Percentiles rank a stretch among this genome's conserved stretches.
Conservation (phyloP, 768 basidiomycete species). For the Russula sp. region DNA sequence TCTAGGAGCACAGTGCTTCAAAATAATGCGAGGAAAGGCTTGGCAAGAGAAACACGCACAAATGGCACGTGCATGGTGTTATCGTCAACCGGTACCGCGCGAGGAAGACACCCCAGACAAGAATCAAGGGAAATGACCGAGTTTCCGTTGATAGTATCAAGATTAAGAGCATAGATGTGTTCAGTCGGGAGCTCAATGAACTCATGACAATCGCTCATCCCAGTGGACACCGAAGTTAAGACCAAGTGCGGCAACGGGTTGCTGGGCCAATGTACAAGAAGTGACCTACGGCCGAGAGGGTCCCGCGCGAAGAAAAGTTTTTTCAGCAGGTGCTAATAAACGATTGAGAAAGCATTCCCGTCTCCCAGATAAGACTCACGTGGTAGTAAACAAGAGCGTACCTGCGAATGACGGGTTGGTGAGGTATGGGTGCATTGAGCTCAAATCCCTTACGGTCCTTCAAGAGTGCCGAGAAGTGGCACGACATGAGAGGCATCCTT, state of each 20-base stretch:
- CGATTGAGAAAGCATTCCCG: constrained; percentile 6
- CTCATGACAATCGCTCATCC: constrained; percentile 43
- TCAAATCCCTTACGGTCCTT: constrained; percentile 69
- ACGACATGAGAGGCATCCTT: constrained; percentile 44
- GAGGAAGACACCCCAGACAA: constrained; percentile 31
- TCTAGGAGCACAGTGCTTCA: constrained; percentile 39
- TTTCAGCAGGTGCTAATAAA: constrained; percentile 41
- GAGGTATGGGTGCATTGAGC: background rate
- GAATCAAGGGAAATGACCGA: background rate
- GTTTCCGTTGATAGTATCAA: constrained; percentile 34
- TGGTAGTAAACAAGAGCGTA: constrained; percentile 82
- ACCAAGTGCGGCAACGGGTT: constrained; percentile 50
- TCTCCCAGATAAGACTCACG: constrained; percentile 42
- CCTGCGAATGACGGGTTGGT: constrained; percentile 39
- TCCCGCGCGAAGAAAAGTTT: constrained; percentile 74
- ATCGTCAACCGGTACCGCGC: background rate
- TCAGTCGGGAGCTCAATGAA: constrained; percentile 64
- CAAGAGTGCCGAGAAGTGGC: constrained; percentile 55
- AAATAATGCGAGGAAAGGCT: background rate
- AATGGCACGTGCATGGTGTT: background rate
- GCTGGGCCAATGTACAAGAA: constrained; percentile 65
- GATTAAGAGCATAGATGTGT: constrained; percentile 53
- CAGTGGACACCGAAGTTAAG: constrained; percentile 63
- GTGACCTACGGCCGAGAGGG: constrained; percentile 82
- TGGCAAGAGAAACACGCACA: constrained; percentile 8